Base-by-base conservation (phyloP, 306 rosid species). In the Rosa rugosa region DNA sequence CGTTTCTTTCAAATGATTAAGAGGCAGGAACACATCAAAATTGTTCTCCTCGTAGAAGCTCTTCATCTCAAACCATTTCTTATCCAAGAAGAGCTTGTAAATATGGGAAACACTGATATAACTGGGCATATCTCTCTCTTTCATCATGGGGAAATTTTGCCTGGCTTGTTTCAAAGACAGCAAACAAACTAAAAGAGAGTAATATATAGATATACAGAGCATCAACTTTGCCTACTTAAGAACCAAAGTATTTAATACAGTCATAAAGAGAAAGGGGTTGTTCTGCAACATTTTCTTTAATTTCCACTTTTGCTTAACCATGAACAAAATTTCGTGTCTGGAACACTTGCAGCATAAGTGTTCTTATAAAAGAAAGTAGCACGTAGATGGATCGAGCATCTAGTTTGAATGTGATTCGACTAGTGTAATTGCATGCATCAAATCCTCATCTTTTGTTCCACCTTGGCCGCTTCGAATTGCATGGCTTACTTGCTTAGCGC, bases 161-260 rank as follows among this genome's bases (percentile, higher is more conserved):
- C 63, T 60, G 38, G 17, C 64, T 60, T 60, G 17, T 60, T 60
- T 27, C 67, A 60, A 8, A 25, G 38, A 60, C 8, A 3, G 66
- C 17, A 23, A 57, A 14, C 7, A 25, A 23, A 10, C n/a, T 11
- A 5, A n/a, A 46, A 54, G 22, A 40, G 14, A 67, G 57, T 8
- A 8, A 74, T 56, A 22, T 13, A 40, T 10, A 27, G 27, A 59
- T 59, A 59, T 25, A 59, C 7, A 27, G 69, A 76, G 77, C 5
- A 71, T 72, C 77, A 42, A 62, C 82, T 79, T 79, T 71, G 77
- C 82, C 44, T 72, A 20, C 11, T n/a, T 23, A 17, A 16, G 65
- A 5, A n/a, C 34, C 44, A 71, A 71, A 67, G 68, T 38, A 25
- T 10, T 20, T 3, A 8, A 7, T 22, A n/a, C n/a, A 7, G 27